Conservation (phyloP, 2,329 filamentous ascomycete species). For the Colletotrichum tamarilloi region DNA sequence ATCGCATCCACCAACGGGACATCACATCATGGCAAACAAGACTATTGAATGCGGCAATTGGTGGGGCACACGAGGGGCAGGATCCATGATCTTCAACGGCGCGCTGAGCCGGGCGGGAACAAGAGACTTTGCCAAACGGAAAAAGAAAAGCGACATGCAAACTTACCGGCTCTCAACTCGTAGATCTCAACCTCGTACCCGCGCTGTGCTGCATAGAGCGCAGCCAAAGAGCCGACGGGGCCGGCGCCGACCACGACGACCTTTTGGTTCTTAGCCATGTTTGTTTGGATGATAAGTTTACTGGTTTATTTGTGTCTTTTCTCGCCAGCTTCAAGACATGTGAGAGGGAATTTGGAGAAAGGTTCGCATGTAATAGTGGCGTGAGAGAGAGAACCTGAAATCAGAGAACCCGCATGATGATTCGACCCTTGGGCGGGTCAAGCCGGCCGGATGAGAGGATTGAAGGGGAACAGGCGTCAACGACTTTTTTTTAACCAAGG, state of each 20-base stretch:
- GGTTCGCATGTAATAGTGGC: conserved; percentile 7
- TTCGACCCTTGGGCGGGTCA: conserved; percentile 20
- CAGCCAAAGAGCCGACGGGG: conserved; percentile 91
- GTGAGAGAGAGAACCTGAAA: neutral
- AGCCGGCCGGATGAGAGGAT: conserved; percentile 9
- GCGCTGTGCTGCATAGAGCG: conserved; percentile 88
- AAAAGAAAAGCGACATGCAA: neutral
- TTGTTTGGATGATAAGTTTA: neutral
- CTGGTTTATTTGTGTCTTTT: neutral
- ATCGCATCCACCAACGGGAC: neutral
- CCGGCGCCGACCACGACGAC: conserved; percentile 90
- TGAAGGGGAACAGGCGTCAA: conserved; percentile 17
- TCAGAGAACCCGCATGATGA: conserved; percentile 13
- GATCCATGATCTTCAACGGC: conserved; percentile 5
- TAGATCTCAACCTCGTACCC: conserved; percentile 94
- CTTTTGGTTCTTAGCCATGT: conserved; percentile 65
- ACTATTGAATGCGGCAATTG: neutral
- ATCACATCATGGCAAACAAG: conserved; percentile 19
- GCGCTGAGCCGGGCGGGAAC: neutral
- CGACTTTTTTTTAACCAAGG: neutral
- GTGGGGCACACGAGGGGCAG: conserved; percentile 21
- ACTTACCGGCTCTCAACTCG: conserved; percentile 88
- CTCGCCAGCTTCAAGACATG: neutral
- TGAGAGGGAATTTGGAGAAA: neutral
- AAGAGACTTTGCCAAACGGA: neutral